Conservation (phyloP, 441 rosid species). For the Viola pubescens region DNA sequence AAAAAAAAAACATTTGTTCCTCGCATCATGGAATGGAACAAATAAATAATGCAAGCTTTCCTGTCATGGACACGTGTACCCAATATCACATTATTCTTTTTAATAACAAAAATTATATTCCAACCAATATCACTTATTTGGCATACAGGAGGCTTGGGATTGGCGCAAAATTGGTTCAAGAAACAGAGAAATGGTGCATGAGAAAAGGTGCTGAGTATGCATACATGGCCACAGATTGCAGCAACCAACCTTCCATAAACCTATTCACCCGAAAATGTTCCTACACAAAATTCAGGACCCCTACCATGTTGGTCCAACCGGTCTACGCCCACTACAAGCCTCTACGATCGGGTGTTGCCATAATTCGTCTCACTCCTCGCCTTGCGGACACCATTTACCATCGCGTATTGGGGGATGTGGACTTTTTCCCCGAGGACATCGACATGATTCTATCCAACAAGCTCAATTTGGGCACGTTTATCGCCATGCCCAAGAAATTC, state of each 20-base stretch:
- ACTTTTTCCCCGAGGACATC: slow-evolving; percentile 57
- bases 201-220: slow-evolving; percentile 48
- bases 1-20: slow-evolving; percentile 22
- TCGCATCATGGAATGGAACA: slow-evolving; percentile 25
- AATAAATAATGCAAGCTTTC: slow-evolving; percentile 19
- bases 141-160: slow-evolving; percentile 57
- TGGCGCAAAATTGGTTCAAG: slow-evolving; percentile 45
- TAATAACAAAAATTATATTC: not conserved
- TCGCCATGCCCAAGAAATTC: slow-evolving; percentile 37
- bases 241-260: slow-evolving; percentile 53
- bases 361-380: slow-evolving; percentile 24
- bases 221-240: slow-evolving; percentile 66
- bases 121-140: not conserved
- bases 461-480: slow-evolving; percentile 59
- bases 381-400: slow-evolving; percentile 37
- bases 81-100: not conserved
- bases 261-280: slow-evolving; percentile 47
- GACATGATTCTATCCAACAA: slow-evolving; percentile 32
- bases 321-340: slow-evolving; percentile 55
- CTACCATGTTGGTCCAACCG: slow-evolving; percentile 55
- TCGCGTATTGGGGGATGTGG: slow-evolving; percentile 31
- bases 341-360: slow-evolving; percentile 19
- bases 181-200: slow-evolving; percentile 59
- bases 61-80: slow-evolving; percentile 21
- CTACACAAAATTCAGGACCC: slow-evolving; percentile 49